These are phyloP conservation scores for Pseudogymnoascus sp. DNA, from an alignment of 2,329 filamentous ascomycete species.

Conservation along the genomic window DNA sequence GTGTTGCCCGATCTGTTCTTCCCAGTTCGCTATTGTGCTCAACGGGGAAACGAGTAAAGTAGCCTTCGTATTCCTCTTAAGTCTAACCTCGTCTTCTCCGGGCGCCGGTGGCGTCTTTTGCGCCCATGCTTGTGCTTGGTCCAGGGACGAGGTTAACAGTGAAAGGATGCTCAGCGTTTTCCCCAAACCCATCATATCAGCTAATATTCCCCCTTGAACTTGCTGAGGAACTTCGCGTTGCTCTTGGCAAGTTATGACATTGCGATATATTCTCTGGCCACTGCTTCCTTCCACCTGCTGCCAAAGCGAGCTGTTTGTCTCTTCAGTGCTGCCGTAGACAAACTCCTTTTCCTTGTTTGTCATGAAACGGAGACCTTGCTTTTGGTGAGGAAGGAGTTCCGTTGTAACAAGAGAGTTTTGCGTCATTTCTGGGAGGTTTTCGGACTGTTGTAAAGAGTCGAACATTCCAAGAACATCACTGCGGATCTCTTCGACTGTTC, in stretches of 20 bases:
- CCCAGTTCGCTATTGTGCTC: conserved; percentile 90
- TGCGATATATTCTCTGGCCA: conserved; percentile 60
- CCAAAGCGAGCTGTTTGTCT: conserved; percentile 69
- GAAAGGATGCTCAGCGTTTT: conserved; percentile 83
- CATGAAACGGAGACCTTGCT: conserved; percentile 86
- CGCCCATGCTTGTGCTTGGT: conserved; percentile 28
- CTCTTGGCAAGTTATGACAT: conserved; percentile 74
- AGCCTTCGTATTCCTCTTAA: conserved; percentile 63
- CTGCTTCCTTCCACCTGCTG: conserved; percentile 49
- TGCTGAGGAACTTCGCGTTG: conserved; percentile 54
- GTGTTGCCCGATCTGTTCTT: conserved; percentile 82
- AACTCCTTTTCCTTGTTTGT: conserved; percentile 63
- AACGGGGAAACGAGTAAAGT: conserved; percentile 85
- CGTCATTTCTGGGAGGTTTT: conserved; percentile 68
- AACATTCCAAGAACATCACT: conserved; percentile 82
- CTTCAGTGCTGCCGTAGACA: conserved; percentile 49
- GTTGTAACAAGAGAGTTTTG: conserved; percentile 55
- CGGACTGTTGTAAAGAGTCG: conserved; percentile 68
- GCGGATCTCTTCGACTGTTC: conserved; percentile 79
- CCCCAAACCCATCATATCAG: conserved; percentile 84
- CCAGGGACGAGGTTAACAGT: conserved; percentile 58
- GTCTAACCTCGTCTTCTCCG: conserved; percentile 28
- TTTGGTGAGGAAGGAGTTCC: conserved; percentile 73
- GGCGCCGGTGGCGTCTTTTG: conserved; percentile 25
- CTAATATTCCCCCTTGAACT: conserved; percentile 65